Base-by-base conservation (phyloP, 768 basidiomycete species). In the Chlorophyllum brunneum region DNA sequence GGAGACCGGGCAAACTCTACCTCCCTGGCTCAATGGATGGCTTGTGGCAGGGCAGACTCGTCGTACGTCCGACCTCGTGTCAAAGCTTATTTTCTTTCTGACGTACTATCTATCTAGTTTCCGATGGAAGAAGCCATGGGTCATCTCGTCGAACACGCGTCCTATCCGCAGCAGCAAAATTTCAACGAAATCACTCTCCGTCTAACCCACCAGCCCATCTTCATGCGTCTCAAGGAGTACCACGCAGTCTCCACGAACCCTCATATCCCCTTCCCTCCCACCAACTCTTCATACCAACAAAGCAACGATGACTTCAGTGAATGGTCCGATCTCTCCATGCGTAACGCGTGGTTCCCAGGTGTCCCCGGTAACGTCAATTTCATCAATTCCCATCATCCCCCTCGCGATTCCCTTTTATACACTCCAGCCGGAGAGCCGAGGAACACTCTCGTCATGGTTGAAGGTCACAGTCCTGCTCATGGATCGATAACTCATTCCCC, bases 1-100 rank as follows among this genome's bases (percentile, higher is more conserved):
- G 65, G 44, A 48, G 57, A 27, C 67, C 67, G 7, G 70, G 68
- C 2, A 57, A 60, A 26, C 63, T 69, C 18, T 83, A 81, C 62
- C 71, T 71, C 2, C 74, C 73, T 0, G 86, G 85, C 5, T 60
- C 70, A 2, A 67, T 86, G 58, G 65, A 63, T 18, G 85, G 85
- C 2, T 67, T 77, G 4, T 87, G 81, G 82, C 75, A 82, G 54
- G 86, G 87, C 3, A 70, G 80, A 16, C 73, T 85, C 64, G 66
- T 82, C 49, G 85, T 86, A 48, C 54, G 82, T 76, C 5, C 18
- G 33, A 48, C 27, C 40, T 37, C 33, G 6, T 39, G 31, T 44
- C 53, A 48, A 38, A 40, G 27, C 24, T 48, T 22, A 11, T 47
- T 9, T 33, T 42, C 13, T 52, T 26, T 13, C 24, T 42, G 13